These are phyloP conservation scores for Cyberlindnera nakhonratchasimensis DNA, from an alignment of 805 yeast species.

Conservation along the genomic window DNA sequence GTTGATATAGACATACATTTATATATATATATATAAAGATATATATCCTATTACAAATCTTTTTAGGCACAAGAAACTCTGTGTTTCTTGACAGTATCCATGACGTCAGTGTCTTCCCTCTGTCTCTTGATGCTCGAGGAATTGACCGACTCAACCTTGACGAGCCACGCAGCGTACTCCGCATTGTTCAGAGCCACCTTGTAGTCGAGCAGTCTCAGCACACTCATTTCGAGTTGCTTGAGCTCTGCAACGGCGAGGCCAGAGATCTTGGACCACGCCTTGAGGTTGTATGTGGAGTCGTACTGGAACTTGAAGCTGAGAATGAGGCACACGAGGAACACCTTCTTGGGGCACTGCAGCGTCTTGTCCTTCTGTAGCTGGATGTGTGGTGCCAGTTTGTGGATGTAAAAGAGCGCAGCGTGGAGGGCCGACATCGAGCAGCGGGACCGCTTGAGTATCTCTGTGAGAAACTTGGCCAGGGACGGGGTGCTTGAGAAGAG, in stretches of 20 bases:
- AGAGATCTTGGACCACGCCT: slow-evolving; percentile 71
- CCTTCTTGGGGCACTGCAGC: slow-evolving; percentile 54
- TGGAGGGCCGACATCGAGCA: slow-evolving; percentile 62
- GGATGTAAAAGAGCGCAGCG: slow-evolving; percentile 62
- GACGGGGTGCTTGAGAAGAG: not conserved
- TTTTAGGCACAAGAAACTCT: not conserved
- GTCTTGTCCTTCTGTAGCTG: slow-evolving; percentile 3
- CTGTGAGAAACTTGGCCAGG: slow-evolving; percentile 30
- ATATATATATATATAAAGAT: no score
- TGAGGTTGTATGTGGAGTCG: slow-evolving; percentile 66
- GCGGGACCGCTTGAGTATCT: slow-evolving; percentile 48
- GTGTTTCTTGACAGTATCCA: not conserved
- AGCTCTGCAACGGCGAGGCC: slow-evolving; percentile 56
- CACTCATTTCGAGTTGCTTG: slow-evolving; percentile 47
- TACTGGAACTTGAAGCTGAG: slow-evolving; percentile 70
- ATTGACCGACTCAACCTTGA: slow-evolving; percentile 11
- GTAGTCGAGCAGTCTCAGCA: slow-evolving; percentile 55
- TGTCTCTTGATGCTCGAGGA: not conserved
- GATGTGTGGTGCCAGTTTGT: slow-evolving; percentile 38
- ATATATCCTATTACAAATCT: not conserved
- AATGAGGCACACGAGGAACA: slow-evolving; percentile 64
- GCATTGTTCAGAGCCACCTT: slow-evolving; percentile 48
- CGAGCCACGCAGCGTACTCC: slow-evolving; percentile 42
- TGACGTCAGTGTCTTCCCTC: not conserved
- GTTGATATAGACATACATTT: not conserved